Evolutionary conservation across 169 alveolate species (phyloP).

Genomic region (Eimeria brunetti): DNA sequence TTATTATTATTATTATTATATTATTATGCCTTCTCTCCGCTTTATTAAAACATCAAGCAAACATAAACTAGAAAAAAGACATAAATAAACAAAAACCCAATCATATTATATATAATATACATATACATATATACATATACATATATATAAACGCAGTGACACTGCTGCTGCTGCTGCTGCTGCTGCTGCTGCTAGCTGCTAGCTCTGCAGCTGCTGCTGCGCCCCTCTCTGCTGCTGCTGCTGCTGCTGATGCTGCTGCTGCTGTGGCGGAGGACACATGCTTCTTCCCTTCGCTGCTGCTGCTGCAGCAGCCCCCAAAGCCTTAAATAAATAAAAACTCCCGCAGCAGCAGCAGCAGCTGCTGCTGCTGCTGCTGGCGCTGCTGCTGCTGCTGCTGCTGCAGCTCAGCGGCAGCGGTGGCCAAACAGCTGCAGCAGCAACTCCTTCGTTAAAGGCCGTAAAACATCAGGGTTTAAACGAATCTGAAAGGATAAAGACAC

Average conservation of each 20-base stretch:
- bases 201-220: not conserved
- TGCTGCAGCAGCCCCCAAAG: not conserved
- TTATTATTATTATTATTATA: too few species aligned
- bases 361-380: not conserved
- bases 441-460: constrained; percentile 19
- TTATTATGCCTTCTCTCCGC: too few species aligned
- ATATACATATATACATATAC: not conserved
- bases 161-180: not conserved
- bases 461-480: constrained; percentile 22
- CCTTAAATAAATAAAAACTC: not conserved
- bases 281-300: not conserved
- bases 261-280: not conserved
- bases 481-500: not conserved
- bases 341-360: not conserved
- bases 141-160: not conserved
- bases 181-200: constrained; percentile 5
- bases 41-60: too few species aligned
- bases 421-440: constrained; percentile 66
- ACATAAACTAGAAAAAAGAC: too few species aligned
- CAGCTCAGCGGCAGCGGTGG: constrained; percentile 39
- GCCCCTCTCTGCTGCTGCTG: constrained; percentile 7
- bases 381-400: not conserved
- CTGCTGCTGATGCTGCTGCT: not conserved
- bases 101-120: not conserved
- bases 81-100: too few species aligned